Base-by-base conservation (phyloP, 331 rosid genomes). In the Cydonia oblonga region DNA sequence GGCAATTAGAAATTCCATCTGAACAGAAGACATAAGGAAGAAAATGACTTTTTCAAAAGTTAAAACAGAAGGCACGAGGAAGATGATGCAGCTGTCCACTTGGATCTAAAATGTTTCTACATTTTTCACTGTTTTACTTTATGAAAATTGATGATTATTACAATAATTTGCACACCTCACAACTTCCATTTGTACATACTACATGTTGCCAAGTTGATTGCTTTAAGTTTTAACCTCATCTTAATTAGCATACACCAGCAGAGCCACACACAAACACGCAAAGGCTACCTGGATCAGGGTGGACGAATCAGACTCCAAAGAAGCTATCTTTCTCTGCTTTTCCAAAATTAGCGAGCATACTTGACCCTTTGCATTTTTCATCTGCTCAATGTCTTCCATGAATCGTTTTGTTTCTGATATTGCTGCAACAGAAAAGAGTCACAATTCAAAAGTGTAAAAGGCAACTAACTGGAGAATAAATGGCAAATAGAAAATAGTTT, bases 311-410 rank as follows among this genome's bases (percentile, higher is more conserved):
- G 76, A 73, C 77, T 89, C 97, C 84, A 87, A 66, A 26, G 90
- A 75, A 69, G 84, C 76, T 62, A 72, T 75, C 78, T 71, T 86
- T 62, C 82, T 85, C 81, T 82, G 96, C 46, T 79, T 87, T 77
- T 84, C 96, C 80, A 93, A 71, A 63, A 89, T 87, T 84, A 80
- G 82, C 7, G 81, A 86, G 91, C 98, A 89, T 64, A 88, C 68
- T 73, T 89, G 90, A 20, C 87, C 92, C 81, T 86, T 87, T 0
- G 78, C 78, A 57, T 61, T 78, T 75, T 53, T 44, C 89, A 89
- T 87, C 64, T 74, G 65, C 23, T 86, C n/a, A n/a, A n/a, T n/a
- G n/a, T n/a, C 97, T 69, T 80, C 88, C 42, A 75, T 79, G 68
- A 85, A 69, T 74, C 66, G 74, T 29, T 51, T 71, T 54, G 77